Percentiles rank a stretch among this genome's conserved stretches.
Conservation (phyloP, 805 yeast species). For the Monosporozyma yasuniensis region DNA sequence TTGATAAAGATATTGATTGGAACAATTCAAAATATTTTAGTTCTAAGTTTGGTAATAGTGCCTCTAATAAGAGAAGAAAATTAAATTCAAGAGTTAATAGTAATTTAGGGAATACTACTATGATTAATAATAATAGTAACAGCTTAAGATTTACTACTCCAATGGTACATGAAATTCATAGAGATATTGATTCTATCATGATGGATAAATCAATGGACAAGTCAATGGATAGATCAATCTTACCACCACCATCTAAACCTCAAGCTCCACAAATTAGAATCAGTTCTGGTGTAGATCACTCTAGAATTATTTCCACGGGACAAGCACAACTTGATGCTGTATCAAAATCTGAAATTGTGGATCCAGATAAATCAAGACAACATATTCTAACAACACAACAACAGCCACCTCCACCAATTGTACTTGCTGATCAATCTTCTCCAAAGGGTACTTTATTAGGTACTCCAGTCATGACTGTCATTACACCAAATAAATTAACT, state of each 20-base stretch:
- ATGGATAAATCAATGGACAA: constrained; percentile 7
- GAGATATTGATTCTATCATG: constrained; percentile 10
- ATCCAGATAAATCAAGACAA: constrained; percentile 27
- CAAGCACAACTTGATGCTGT: constrained; percentile 27
- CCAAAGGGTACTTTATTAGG: constrained; percentile 12
- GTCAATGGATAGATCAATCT: constrained; percentile 20
- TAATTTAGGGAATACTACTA: not conserved
- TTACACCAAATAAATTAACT: constrained; percentile 19
- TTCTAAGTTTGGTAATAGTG: not conserved
- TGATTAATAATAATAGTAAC: not conserved
- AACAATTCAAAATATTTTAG: constrained; percentile 14
- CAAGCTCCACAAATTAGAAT: constrained; percentile 29
- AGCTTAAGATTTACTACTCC: constrained; percentile 30
- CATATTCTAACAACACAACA: constrained; percentile 6
- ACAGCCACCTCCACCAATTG: not conserved
- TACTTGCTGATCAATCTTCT: not conserved
- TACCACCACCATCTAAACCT: constrained; percentile 27
- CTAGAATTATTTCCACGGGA: constrained; percentile 15
- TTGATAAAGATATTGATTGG: constrained; percentile 33
- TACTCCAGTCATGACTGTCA: constrained; percentile 20
- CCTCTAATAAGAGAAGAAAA: constrained; percentile 12
- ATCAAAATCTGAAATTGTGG: constrained; percentile 28
- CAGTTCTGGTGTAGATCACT: constrained; percentile 24
- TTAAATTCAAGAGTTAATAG: constrained; percentile 10
- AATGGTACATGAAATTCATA: constrained; percentile 30